phyloP scores from a whole-genome alignment of 306 rosid genomes.

The Cucurbita maxima region DNA sequence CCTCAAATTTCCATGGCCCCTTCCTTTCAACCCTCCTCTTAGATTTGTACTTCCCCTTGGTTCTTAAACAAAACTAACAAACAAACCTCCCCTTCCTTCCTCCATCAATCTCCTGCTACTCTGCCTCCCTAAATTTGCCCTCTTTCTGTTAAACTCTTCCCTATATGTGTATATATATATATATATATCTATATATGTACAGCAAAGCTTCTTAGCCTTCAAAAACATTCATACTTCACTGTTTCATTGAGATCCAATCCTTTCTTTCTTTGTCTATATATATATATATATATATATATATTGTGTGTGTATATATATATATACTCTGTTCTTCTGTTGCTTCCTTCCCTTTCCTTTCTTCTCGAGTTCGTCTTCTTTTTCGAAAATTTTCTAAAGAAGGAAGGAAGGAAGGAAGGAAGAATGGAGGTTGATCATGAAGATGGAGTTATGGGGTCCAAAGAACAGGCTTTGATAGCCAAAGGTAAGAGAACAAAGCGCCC shows the following conservation, averaged over 20 bases:
- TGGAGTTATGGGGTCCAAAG: slow-evolving; percentile 25
- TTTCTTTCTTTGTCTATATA: slow-evolving; percentile 4
- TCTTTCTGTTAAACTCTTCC: slow-evolving; percentile 30
- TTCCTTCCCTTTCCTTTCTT: slow-evolving; percentile 21
- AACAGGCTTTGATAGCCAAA: slow-evolving; percentile 32
- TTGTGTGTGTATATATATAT: background rate
- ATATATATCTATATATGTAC: background rate
- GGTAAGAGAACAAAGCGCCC: slow-evolving; percentile 87
- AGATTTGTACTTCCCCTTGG: background rate
- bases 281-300: background rate
- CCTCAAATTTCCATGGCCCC: background rate
- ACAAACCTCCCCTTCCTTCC: slow-evolving; percentile 3
- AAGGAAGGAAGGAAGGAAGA: background rate
- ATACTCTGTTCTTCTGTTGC: background rate
- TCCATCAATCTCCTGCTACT: slow-evolving; percentile 17
- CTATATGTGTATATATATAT: background rate
- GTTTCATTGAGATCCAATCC: slow-evolving; percentile 29
- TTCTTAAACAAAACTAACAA: slow-evolving; percentile 17
- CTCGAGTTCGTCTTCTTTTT: slow-evolving; percentile 6
- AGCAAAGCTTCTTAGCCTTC: slow-evolving; percentile 6
- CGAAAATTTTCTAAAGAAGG: background rate
- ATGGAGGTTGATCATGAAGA: slow-evolving; percentile 45
- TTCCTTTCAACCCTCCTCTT: background rate
- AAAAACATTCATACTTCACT: slow-evolving; percentile 20
- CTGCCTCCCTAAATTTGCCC: slow-evolving; percentile 36